These are phyloP conservation scores for Crassisporium funariophilum DNA, from an alignment of 768 basidiomycete species.

Conservation along the genomic window DNA sequence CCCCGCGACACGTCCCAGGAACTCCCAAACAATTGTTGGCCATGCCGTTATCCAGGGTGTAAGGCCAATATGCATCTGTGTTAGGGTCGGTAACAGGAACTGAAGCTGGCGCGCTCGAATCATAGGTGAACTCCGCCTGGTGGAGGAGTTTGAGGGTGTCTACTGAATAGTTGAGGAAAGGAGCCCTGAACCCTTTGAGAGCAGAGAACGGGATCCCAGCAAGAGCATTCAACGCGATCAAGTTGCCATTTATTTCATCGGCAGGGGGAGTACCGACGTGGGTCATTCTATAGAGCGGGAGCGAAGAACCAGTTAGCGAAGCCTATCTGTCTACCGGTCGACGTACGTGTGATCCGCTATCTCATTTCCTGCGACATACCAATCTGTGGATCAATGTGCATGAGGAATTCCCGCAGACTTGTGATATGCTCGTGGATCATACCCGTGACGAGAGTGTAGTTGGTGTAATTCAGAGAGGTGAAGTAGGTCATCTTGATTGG, in stretches of 20 bases:
- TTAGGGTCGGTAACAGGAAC: constrained; percentile 63
- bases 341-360: constrained; percentile 78
- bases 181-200: constrained; percentile 77
- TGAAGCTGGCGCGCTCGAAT: constrained; percentile 62
- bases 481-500: constrained; percentile 77
- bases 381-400: constrained; percentile 43
- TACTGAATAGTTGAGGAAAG: constrained; percentile 66
- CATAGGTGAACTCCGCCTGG: constrained; percentile 66
- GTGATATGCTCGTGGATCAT: constrained; percentile 3
- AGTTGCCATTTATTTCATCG: constrained; percentile 76
- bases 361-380: constrained; percentile 82
- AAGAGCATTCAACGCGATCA: constrained; percentile 77
- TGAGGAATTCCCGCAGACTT: neutral
- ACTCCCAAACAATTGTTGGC: constrained; percentile 74
- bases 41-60: constrained; percentile 78
- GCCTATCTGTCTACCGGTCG: no score
- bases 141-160: constrained; percentile 63
- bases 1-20: constrained; percentile 59
- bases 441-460: constrained; percentile 72
- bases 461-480: constrained; percentile 71
- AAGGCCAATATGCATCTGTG: constrained; percentile 84
- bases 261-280: constrained; percentile 65
- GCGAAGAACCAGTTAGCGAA: no score
- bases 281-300: constrained; percentile 84
- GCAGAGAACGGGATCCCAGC: constrained; percentile 70